Evolutionary conservation across 2,329 filamentous ascomycete genomes (phyloP), one percentile per base, ranked within the genome.

Genomic region (Cryphonectria carpinicola): DNA sequence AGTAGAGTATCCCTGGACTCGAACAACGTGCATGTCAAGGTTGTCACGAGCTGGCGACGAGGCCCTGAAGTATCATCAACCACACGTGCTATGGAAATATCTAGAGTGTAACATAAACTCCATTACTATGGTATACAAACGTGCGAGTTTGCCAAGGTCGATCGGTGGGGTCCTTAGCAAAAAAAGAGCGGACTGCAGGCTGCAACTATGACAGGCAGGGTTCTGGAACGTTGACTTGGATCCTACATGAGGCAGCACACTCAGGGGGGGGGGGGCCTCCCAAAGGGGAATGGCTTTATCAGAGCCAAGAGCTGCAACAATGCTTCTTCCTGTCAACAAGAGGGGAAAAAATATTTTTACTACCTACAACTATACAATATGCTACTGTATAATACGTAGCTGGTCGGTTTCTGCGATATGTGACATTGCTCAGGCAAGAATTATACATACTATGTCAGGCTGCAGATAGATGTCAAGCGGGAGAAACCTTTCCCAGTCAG

Each of bases 221-320:
- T 56, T 56, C 52, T 56, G n/a, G 52, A 56, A 56, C n/a, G 52
- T 56, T 56, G n/a, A 25, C 25, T n/a, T 28, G 52, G 52, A 56
- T 28, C 52, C 28, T 58, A 14, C 54, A 32, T 56, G n/a, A 25
- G 52, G n/a, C 11, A 28, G 10, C 14, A 8, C 13, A 28, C 25
- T 54, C n/a, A 54, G 22, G 52, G n/a, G n/a, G n/a, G n/a, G n/a
- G n/a, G n/a, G 49, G 25, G 25, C 14, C 52, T 11, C 52, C 52
- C n/a, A 28, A 56, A 32, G 52, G 28, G 54, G 54, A 32, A 58
- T 58, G 54, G 54, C 54, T 58, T 32, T 32, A 58, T 58, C 54
- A 32, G 54, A 5, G 54, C 17, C 13, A 32, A 19, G 54, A 8
- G 25, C 54, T 32, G 28, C 54, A 56, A 56, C 52, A 6, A 58